Conservation (phyloP, 139 green algal genomes). For the Marvania coccoides region DNA sequence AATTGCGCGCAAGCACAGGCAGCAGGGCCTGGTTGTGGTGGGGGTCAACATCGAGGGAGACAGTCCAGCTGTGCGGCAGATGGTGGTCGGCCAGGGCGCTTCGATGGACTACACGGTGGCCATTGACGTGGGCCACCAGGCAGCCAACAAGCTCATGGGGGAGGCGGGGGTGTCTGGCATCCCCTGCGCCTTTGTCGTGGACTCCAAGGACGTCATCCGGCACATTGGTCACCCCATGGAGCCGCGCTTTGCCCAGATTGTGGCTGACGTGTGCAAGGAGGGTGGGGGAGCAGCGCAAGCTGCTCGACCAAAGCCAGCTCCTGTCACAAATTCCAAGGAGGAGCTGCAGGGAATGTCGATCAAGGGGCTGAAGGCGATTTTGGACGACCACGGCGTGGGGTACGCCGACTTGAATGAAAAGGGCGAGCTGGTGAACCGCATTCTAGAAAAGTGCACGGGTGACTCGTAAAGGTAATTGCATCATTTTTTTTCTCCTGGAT, state of each 20-base stretch:
- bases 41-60: slow-evolving; percentile 20
- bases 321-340: neutral
- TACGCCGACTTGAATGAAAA: slow-evolving; percentile 23
- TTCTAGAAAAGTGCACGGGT: slow-evolving; percentile 25
- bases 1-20: slow-evolving; percentile 14
- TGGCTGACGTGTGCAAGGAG: slow-evolving; percentile 1
- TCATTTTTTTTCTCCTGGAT: too few relatives aligned
- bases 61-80: slow-evolving; percentile 5
- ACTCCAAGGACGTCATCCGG: slow-evolving; percentile 2
- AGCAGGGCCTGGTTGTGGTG: slow-evolving; percentile 18
- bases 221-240: slow-evolving; percentile 32
- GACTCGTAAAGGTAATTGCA: too few relatives aligned
- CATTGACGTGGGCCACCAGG: neutral
- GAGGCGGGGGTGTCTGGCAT: slow-evolving; percentile 27
- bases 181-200: slow-evolving; percentile 32
- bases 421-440: slow-evolving; percentile 26
- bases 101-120: slow-evolving; percentile 34
- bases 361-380: slow-evolving; percentile 46
- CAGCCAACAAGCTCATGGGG: neutral
- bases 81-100: slow-evolving; percentile 5
- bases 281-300: neutral
- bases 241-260: slow-evolving; percentile 11
- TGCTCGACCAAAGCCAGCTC: slow-evolving; percentile 1
- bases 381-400: slow-evolving; percentile 14
- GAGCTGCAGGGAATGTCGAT: slow-evolving; percentile 33